Percentiles rank a stretch among this genome's conserved stretches.
phyloP scores from a whole-genome alignment of 495 filamentous ascomycete genomes.

The Hypoxylon subgilvum region DNA sequence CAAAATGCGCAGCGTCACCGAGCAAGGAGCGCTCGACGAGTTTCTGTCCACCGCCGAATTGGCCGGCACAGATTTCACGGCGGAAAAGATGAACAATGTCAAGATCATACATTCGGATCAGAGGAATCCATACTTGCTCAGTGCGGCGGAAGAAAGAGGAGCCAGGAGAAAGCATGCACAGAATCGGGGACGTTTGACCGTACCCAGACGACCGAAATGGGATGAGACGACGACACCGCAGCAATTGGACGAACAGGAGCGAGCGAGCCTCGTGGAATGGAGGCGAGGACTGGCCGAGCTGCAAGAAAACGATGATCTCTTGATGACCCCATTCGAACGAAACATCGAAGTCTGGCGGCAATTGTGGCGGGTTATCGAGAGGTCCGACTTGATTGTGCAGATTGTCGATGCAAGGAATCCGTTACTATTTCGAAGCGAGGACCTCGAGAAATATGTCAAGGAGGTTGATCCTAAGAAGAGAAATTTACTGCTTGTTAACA shows the following conservation, averaged over 20 bases:
- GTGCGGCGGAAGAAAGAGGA: conserved; percentile 78
- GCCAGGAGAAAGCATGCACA: conserved; percentile 79
- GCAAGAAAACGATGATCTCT: conserved; percentile 87
- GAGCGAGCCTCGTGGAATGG: conserved; percentile 84
- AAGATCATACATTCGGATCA: conserved; percentile 97
- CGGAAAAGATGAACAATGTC: conserved; percentile 97
- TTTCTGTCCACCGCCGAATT: conserved; percentile 81
- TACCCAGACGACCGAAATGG: conserved; percentile 90
- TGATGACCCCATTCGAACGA: conserved; percentile 98
- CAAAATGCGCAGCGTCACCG: conserved; percentile 98
- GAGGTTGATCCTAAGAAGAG: conserved; percentile 86
- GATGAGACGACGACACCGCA: conserved; percentile 79
- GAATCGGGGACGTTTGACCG: conserved; percentile 78
- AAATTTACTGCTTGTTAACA: conserved; percentile 94
- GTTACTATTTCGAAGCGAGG: conserved; percentile 89
- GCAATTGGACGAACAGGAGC: conserved; percentile 80
- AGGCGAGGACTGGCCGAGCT: conserved; percentile 87
- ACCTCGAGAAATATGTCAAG: conserved; percentile 91
- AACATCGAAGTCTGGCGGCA: conserved; percentile 99
- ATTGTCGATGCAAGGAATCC: conserved; percentile 98
- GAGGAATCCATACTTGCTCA: conserved; percentile 92
- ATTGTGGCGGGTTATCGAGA: conserved; percentile 96
- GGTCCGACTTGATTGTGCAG: conserved; percentile 94
- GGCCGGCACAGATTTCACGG: conserved; percentile 97
- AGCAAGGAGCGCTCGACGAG: conserved; percentile 91